Conservation (phyloP, 1,284 basidiomycete genomes). For the Heterobasidion annosum region DNA sequence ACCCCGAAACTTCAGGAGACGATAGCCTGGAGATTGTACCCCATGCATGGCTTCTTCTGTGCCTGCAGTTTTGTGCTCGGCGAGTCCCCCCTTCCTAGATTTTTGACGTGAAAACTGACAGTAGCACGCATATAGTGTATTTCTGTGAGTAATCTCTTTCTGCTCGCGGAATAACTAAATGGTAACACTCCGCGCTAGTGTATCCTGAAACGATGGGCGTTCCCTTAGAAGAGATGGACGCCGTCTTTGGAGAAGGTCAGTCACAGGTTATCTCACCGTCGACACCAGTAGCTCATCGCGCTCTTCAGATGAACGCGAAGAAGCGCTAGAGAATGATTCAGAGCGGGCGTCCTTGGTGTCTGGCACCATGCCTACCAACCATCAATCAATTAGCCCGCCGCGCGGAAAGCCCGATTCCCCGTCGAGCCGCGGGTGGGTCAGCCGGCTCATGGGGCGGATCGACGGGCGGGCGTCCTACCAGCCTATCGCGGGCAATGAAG, state of each 20-base stretch:
- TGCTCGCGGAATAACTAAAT: conserved; percentile 3
- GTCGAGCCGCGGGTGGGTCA: conserved; percentile 33
- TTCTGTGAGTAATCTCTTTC: conserved; percentile 43
- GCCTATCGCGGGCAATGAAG: conserved; percentile 40
- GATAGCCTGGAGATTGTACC: conserved; percentile 91
- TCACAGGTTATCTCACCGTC: background rate
- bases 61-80: conserved; percentile 79
- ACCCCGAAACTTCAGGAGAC: conserved; percentile 86
- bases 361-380: conserved; percentile 25
- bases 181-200: conserved; percentile 32
- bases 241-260: conserved; percentile 72
- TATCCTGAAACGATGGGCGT: conserved; percentile 80
- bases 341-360: conserved; percentile 55
- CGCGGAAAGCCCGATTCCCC: conserved; percentile 11
- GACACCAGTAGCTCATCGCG: background rate
- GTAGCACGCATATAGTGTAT: conserved; percentile 39
- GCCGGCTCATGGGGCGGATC: conserved; percentile 40
- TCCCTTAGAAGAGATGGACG: conserved; percentile 77
- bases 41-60: conserved; percentile 96
- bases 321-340: conserved; percentile 64
- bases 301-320: conserved; percentile 44
- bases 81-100: conserved; percentile 18
- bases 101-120: background rate
- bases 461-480: conserved; percentile 38
- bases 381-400: conserved; percentile 21